Evolutionary conservation across 305 asterid genomes (phyloP).

Genomic region (Rubia peregrina): DNA sequence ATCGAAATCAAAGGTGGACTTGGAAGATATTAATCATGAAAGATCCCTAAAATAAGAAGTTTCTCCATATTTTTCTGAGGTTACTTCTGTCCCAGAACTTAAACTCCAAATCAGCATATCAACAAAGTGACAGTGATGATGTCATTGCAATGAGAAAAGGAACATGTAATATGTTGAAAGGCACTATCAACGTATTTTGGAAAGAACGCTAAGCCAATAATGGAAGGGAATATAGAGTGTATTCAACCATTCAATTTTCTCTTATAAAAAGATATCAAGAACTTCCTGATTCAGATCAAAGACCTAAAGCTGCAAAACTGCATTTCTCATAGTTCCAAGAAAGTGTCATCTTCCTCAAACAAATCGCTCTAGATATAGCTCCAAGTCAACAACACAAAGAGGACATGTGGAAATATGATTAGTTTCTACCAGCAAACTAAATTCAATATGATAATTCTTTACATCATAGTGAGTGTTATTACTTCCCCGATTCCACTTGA

Average conservation of each 20-base stretch:
- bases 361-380: background rate
- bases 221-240: background rate
- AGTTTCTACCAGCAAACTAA: background rate
- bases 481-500: background rate
- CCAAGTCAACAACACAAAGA: background rate
- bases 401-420: background rate
- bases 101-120: background rate
- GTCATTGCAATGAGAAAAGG: background rate
- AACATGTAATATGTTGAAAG: background rate
- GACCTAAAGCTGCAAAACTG: too few species aligned
- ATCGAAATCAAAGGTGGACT: background rate
- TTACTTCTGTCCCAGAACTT: background rate
- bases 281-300: background rate
- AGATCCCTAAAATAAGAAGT: slow-evolving; percentile 1
- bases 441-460: background rate
- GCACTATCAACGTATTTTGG: background rate
- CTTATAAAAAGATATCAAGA: background rate
- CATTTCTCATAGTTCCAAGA: background rate
- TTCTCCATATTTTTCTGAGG: background rate
- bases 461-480: background rate
- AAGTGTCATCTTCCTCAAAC: background rate
- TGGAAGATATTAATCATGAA: background rate
- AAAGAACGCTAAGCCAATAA: background rate
- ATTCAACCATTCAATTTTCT: background rate
- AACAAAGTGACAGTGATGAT: background rate